A percentile compares a stretch with the other conserved stretches of the same genome.
Evolutionary conservation across 2,329 filamentous ascomycete genomes (phyloP).

Genomic region (Torrubiellomyces zombiae): DNA sequence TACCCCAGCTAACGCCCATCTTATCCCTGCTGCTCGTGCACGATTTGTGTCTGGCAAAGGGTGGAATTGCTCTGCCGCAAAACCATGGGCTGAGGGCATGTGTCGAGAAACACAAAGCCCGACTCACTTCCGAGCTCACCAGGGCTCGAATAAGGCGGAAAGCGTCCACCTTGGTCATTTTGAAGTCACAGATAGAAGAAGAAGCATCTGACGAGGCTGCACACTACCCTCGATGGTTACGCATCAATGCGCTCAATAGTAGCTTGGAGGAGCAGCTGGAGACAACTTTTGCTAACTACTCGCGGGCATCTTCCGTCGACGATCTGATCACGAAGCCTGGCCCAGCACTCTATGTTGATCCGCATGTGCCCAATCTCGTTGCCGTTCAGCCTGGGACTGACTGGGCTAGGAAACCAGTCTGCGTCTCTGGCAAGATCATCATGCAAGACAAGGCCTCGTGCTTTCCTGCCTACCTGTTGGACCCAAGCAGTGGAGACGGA

Average conservation of each 20-base stretch:
- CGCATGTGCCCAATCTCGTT: constrained; percentile 67
- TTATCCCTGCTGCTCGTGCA: constrained; percentile 72
- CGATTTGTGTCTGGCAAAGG: constrained; percentile 68
- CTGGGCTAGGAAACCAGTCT: constrained; percentile 56
- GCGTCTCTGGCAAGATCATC: constrained; percentile 63
- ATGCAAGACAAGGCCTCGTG: constrained; percentile 95
- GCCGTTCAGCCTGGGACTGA: constrained; percentile 59
- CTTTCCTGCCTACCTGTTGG: constrained; percentile 79
- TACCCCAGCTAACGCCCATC: constrained; percentile 53
- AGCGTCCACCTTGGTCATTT: constrained; percentile 47
- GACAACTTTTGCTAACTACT: constrained; percentile 54
- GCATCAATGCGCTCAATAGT: constrained; percentile 66
- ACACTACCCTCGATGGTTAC: constrained; percentile 75
- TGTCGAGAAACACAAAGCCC: constrained; percentile 65
- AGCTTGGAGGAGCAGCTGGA: constrained; percentile 55
- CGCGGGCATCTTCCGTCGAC: constrained; percentile 34
- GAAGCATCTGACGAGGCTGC: constrained; percentile 31
- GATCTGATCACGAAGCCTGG: constrained; percentile 31
- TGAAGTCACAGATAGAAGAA: constrained; percentile 41
- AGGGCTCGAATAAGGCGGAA: constrained; percentile 59
- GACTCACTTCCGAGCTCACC: constrained; percentile 68
- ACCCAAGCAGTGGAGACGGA: constrained; percentile 49
- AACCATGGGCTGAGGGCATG: constrained; percentile 62
- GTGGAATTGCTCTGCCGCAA: constrained; percentile 65
- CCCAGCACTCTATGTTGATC: constrained; percentile 53